Conservation (phyloP, 208 protist genomes). For the Leishmania arabica region DNA sequence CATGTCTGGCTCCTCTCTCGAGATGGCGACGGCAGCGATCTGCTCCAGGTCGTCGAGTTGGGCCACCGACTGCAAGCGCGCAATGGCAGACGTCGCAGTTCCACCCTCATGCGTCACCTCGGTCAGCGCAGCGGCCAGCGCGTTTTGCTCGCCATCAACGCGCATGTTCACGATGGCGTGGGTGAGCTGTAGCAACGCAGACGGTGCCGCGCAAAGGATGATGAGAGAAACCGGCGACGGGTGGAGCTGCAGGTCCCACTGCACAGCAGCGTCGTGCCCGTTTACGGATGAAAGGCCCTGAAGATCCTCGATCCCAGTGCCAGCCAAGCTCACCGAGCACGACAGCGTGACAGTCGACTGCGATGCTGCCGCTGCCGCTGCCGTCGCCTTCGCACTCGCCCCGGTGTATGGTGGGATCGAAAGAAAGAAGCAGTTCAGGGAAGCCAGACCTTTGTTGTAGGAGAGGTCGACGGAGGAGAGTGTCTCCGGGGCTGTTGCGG, state of each 20-base stretch:
- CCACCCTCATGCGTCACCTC: not conserved
- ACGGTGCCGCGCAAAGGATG: conserved; percentile 21
- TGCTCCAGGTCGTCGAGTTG: conserved; percentile 15
- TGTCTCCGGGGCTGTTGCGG: not conserved
- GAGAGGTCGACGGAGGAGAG: conserved; percentile 42
- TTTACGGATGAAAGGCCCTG: conserved; percentile 31
- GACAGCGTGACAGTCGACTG: not conserved
- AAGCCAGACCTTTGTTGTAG: conserved; percentile 40
- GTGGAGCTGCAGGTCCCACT: conserved; percentile 34
- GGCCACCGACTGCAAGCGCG: not conserved
- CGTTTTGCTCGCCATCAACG: conserved; percentile 6
- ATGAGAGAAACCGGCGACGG: conserved; percentile 31
- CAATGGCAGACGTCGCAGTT: conserved; percentile 8
- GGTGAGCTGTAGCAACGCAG: conserved; percentile 20
- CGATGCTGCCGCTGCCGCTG: not conserved
- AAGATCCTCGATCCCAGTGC: conserved; percentile 33
- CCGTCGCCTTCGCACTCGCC: not conserved
- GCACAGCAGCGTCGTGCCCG: conserved; percentile 9
- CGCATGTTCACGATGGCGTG: conserved; percentile 9
- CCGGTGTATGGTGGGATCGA: conserved; percentile 1
- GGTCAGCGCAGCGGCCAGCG: conserved; percentile 8
- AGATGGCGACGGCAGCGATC: not conserved
- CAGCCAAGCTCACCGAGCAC: conserved; percentile 12
- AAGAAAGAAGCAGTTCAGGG: conserved; percentile 62
- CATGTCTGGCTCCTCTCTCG: not conserved